A percentile compares a stretch with the other conserved stretches of the same genome.
Conservation (phyloP, 192 early-diverging fungal species). For the Mycoemilia scoparia region DNA sequence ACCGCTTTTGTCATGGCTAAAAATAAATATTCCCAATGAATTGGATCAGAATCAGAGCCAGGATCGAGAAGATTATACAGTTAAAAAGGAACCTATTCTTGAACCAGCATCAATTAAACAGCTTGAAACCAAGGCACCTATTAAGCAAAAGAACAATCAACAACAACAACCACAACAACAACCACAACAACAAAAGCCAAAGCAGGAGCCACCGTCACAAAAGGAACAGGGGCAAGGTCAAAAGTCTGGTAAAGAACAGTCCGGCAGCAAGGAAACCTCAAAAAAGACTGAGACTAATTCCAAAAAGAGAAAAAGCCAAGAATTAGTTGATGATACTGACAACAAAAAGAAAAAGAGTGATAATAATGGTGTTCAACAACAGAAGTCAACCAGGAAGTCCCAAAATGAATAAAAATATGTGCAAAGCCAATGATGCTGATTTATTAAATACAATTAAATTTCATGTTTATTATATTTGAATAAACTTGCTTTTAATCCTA, state of each 20-base stretch:
- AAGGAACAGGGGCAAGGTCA: background rate
- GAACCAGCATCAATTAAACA: too few species aligned
- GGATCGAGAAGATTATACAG: too few species aligned
- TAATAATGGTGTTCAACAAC: background rate
- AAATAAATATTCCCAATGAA: too few species aligned
- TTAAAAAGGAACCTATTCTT: too few species aligned
- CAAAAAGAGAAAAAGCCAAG: background rate
- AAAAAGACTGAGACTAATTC: background rate
- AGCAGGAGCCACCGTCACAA: background rate
- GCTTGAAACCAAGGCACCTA: too few species aligned
- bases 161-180: conserved; percentile 1
- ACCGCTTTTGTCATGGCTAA: too few species aligned
- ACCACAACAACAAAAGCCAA: background rate
- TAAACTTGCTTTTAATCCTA: too few species aligned
- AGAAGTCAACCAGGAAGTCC: background rate
- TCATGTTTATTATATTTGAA: too few species aligned
- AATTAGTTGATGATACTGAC: background rate
- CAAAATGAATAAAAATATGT: background rate
- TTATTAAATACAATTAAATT: too few species aligned
- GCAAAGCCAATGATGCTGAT: background rate
- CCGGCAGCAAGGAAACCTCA: background rate
- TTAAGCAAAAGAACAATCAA: background rate
- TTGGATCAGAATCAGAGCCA: too few species aligned
- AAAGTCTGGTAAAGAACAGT: background rate
- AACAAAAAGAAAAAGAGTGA: background rate